phyloP scores from a whole-genome alignment of 768 basidiomycete species.

The Rubroboletus satanas region DNA sequence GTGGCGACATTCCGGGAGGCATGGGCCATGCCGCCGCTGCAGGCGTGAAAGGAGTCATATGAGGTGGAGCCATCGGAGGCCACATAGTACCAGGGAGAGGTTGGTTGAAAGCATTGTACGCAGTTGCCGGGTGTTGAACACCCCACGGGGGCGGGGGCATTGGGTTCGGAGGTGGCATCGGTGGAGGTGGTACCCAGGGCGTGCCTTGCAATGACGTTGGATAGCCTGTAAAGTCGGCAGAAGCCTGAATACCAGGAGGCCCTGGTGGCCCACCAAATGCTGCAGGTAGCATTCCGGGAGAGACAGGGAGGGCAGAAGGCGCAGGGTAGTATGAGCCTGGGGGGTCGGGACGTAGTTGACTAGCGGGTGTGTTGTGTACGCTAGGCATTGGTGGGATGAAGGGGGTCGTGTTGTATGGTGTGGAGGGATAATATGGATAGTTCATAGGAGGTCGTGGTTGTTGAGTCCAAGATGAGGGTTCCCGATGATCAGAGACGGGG shows the following conservation, averaged over 20 bases:
- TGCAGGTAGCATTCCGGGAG: slow-evolving; percentile 12
- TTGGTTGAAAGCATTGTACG: slow-evolving; percentile 29
- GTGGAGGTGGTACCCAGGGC: slow-evolving; percentile 24
- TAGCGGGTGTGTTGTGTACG: slow-evolving; percentile 22
- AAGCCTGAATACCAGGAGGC: slow-evolving; percentile 9
- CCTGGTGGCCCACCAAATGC: slow-evolving; percentile 9
- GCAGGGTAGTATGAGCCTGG: slow-evolving; percentile 33
- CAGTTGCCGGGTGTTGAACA: slow-evolving; percentile 18
- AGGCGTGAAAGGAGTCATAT: slow-evolving; percentile 22
- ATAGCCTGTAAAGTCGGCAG: slow-evolving; percentile 34
- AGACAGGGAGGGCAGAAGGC: slow-evolving; percentile 27
- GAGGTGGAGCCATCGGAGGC: slow-evolving; percentile 12
- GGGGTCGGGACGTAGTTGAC: slow-evolving; percentile 22
- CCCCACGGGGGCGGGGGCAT: slow-evolving; percentile 22
- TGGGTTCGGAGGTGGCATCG: slow-evolving; percentile 21
- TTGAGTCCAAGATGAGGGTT: slow-evolving; percentile 34
- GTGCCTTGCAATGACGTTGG: slow-evolving; percentile 23
- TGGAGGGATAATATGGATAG: slow-evolving; percentile 38
- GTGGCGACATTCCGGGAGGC: slow-evolving; percentile 24
- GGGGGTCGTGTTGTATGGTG: slow-evolving; percentile 37
- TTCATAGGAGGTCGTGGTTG: slow-evolving; percentile 31
- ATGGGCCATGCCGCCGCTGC: slow-evolving; percentile 27
- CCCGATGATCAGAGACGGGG: slow-evolving; percentile 28
- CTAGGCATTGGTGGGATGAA: slow-evolving; percentile 37
- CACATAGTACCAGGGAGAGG: slow-evolving; percentile 29